phyloP scores from a whole-genome alignment of 352 stramenopile genomes.

The Pythium chondricola region DNA sequence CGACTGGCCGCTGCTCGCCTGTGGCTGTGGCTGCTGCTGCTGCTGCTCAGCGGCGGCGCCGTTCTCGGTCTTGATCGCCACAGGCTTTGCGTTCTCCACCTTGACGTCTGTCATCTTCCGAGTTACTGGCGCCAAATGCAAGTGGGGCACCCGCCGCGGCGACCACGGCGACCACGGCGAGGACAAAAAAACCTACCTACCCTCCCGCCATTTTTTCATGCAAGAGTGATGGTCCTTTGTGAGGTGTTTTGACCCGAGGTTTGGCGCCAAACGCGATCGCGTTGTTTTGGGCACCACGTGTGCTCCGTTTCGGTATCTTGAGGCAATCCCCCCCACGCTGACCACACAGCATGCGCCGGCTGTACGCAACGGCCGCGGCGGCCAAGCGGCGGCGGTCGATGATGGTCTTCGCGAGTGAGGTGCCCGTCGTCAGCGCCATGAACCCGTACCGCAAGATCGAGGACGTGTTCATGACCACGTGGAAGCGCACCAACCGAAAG shows the following conservation, averaged over 20 bases:
- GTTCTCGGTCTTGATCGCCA: slow-evolving; percentile 30
- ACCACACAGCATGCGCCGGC: slow-evolving; percentile 4
- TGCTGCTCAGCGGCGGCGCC: background rate
- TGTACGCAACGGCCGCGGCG: background rate
- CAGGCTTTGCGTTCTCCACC: slow-evolving; percentile 27
- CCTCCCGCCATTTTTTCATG: background rate
- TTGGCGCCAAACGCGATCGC: slow-evolving; percentile 18
- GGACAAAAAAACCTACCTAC: background rate
- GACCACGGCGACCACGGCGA: background rate
- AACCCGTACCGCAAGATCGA: slow-evolving; percentile 83
- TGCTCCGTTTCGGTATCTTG: background rate
- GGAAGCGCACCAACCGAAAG: slow-evolving; percentile 70
- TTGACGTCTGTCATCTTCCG: slow-evolving; percentile 3
- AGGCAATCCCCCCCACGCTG: no score
- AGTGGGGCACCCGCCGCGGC: slow-evolving; percentile 6
- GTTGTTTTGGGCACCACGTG: slow-evolving; percentile 2
- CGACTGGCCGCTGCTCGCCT: slow-evolving; percentile 19
- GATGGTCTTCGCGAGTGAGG: slow-evolving; percentile 82
- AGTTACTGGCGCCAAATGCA: slow-evolving; percentile 14
- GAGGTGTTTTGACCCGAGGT: slow-evolving; percentile 15
- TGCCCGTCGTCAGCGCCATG: slow-evolving; percentile 73
- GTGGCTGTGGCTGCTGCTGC: slow-evolving; percentile 9
- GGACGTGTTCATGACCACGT: slow-evolving; percentile 74
- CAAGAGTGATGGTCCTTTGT: no score
- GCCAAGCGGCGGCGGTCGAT: slow-evolving; percentile 27